A percentile compares a stretch with the other conserved stretches of the same genome.
These are phyloP conservation scores for Epithemia pelagica DNA, from an alignment of 108 stramenopile species.

Conservation along the genomic window DNA sequence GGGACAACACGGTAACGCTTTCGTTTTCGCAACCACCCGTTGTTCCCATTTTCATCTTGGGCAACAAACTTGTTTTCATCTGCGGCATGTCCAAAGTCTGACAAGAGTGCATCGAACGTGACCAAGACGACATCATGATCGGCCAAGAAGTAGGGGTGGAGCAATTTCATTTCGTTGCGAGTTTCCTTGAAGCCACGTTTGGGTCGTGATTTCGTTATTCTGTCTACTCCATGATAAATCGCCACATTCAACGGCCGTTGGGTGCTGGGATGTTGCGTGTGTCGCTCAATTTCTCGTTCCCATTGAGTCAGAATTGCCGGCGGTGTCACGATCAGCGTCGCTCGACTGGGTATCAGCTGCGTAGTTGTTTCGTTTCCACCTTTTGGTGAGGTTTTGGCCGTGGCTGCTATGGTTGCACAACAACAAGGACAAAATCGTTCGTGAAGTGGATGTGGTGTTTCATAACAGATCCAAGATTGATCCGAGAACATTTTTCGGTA, in stretches of 20 bases:
- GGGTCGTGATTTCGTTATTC: conserved; percentile 21
- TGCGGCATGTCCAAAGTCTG: conserved; percentile 54
- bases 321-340: conserved; percentile 67
- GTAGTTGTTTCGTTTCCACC: too few species aligned
- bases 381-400: too few species aligned
- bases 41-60: conserved; percentile 8
- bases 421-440: conserved; percentile 33
- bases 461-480: too few species aligned
- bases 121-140: conserved; percentile 60
- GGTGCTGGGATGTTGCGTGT: conserved; percentile 21
- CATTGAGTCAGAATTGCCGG: conserved; percentile 62
- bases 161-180: conserved; percentile 9
- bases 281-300: conserved; percentile 52
- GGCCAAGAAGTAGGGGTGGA: conserved; percentile 53
- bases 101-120: conserved; percentile 48
- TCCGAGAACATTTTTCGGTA: too few species aligned
- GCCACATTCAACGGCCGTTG: conserved; percentile 34
- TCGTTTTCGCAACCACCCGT: conserved; percentile 29
- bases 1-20: conserved; percentile 60
- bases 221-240: conserved; percentile 56
- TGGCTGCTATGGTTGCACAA: conserved; percentile 2
- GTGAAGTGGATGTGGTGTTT: neutral
- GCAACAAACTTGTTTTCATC: conserved; percentile 50
- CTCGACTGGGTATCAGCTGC: conserved; percentile 35
- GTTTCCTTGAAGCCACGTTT: conserved; percentile 14